These are phyloP conservation scores for Kodamaea sagamina DNA, from an alignment of 805 yeast genomes.

Conservation along the genomic window DNA sequence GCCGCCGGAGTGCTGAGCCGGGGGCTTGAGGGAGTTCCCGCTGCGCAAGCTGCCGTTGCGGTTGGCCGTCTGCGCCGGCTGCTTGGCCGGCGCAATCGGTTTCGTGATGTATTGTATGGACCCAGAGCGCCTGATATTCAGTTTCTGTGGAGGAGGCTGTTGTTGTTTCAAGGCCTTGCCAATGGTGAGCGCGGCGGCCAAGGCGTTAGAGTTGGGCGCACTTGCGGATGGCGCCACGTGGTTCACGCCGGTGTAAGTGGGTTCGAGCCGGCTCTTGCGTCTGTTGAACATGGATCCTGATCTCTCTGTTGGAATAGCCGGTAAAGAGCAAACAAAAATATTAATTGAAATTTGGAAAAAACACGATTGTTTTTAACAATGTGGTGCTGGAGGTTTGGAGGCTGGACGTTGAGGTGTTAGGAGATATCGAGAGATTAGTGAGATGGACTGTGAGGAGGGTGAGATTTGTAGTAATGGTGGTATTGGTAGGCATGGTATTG, in stretches of 20 bases:
- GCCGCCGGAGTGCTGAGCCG: not conserved
- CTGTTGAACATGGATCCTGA: slow-evolving; percentile 27
- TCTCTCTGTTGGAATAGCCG: slow-evolving; percentile 2
- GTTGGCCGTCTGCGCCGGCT: slow-evolving; percentile 3
- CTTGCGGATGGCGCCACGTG: slow-evolving; percentile 32
- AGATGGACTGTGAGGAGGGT: not conserved
- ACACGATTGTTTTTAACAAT: slow-evolving; percentile 3
- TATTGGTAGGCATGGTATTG: too few species aligned
- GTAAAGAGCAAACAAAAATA: slow-evolving; percentile 10
- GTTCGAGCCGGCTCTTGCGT: slow-evolving; percentile 32
- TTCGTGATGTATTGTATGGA: slow-evolving; percentile 19
- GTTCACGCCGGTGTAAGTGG: slow-evolving; percentile 47
- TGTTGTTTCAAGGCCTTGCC: slow-evolving; percentile 34
- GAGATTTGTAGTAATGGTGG: not conserved
- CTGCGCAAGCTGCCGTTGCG: slow-evolving; percentile 7
- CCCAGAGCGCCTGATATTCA: slow-evolving; percentile 13
- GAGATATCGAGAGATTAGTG: not conserved
- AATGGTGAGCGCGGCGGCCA: slow-evolving; percentile 48
- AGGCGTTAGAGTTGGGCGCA: slow-evolving; percentile 41
- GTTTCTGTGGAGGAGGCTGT: slow-evolving; percentile 11
- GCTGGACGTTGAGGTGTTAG: not conserved
- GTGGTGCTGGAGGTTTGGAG: not conserved
- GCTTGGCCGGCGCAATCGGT: slow-evolving; percentile 10
- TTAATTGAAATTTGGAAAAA: slow-evolving; percentile 7
- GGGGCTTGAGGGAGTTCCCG: slow-evolving; percentile 1